phyloP scores from a whole-genome alignment of 768 basidiomycete species.

The Erythrobasidium yunnanense region DNA sequence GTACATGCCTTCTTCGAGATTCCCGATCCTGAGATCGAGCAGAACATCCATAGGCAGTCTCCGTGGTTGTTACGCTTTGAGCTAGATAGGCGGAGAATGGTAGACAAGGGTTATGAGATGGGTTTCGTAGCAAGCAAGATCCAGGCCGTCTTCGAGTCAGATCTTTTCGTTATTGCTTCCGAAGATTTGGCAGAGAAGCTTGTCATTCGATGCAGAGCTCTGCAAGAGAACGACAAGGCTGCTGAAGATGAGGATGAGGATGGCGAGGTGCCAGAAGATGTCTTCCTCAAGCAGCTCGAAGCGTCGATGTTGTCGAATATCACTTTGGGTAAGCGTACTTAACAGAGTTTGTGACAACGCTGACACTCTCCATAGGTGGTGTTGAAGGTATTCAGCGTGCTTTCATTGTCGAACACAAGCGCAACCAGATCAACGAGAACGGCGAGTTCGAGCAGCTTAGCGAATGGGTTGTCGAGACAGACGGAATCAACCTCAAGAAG shows the following conservation, averaged over 20 bases:
- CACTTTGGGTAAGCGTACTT: conserved; percentile 52
- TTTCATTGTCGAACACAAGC: conserved; percentile 82
- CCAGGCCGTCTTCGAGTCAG: conserved; percentile 85
- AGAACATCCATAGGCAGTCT: conserved; percentile 79
- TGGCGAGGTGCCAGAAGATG: conserved; percentile 72
- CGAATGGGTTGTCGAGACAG: conserved; percentile 96
- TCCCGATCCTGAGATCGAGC: conserved; percentile 89
- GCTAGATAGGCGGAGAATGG: conserved; percentile 92
- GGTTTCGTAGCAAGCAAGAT: conserved; percentile 85
- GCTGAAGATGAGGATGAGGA: conserved; percentile 55
- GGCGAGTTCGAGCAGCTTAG: conserved; percentile 49
- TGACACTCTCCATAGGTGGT: conserved; percentile 44
- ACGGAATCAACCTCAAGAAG: conserved; percentile 86
- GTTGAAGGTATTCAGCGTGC: conserved; percentile 82
- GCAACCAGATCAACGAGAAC: conserved; percentile 52
- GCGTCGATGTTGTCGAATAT: conserved; percentile 93
- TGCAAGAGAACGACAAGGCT: conserved; percentile 70
- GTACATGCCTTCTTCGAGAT: conserved; percentile 99
- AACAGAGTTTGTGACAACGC: neutral
- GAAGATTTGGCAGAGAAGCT: conserved; percentile 98
- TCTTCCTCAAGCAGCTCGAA: conserved; percentile 90
- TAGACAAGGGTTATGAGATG: conserved; percentile 93
- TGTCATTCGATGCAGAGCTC: conserved; percentile 81
- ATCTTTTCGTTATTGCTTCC: conserved; percentile 95
- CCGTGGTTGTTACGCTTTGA: conserved; percentile 96